Evolutionary conservation across 257 asterid species (phyloP), one percentile per base, ranked within the genome.

Genomic region (Lycium barbarum): DNA sequence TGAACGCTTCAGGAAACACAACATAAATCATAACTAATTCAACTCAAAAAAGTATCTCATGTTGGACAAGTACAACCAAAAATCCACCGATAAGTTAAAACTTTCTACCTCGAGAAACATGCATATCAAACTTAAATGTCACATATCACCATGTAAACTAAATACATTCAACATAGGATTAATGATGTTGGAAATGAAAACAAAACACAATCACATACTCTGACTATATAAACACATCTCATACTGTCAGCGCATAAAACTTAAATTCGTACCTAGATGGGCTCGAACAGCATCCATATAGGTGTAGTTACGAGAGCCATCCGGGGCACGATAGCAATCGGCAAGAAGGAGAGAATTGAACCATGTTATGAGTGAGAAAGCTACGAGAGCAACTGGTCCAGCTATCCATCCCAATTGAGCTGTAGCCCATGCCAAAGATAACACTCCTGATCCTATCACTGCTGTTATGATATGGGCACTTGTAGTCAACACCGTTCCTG

Each of bases 401-500:
- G 93, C 93, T 10, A 94, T 87, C 96, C 97, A 94, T 7, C 97
- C 97, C 86, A 93, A 85, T 71, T 93, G 95, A 2, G 96, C 92
- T 0, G 90, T 88, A 43, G 97, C 95, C 98, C 98, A 94, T 9
- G 96, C 94, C n/a, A 94, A 84, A 20, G 97, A 91, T 51, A 94
- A 45, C 83, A 94, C 98, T 0, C 97, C 97, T 18, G 98, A 94
- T 43, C 98, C 97, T 45, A 93, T 93, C 0, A 93, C 97, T 0
- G 95, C 93, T 0, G 98, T 93, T 86, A 92, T 86, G 26, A 93
- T 94, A 83, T 94, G 98, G 7, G 96, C 97, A 70, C 86, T 81
- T 18, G 96, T 87, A 1, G 93, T 93, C 88, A 84, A 36, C 88
- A 88, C 35, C 1, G 94, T 91, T 1, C 98, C 97, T 88, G 13